Base-by-base conservation (phyloP, 495 filamentous ascomycete species). In the Daldinia loculata region DNA sequence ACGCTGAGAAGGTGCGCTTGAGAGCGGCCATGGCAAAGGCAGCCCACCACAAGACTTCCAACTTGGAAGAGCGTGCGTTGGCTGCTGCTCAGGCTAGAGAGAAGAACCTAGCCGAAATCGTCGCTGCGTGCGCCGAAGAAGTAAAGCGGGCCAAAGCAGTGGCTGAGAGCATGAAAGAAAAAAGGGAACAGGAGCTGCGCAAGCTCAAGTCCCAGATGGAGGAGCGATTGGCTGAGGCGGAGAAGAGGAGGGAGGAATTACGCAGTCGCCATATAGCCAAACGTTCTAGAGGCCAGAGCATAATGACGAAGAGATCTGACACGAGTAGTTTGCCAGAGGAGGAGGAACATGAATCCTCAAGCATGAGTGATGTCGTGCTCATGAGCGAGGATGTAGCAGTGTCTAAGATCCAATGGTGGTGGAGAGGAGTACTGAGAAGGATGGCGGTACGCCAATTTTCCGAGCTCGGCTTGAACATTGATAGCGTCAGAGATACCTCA, bases 1-100 rank as follows among this genome's bases (percentile, higher is more conserved):
- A 99, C 81, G 95, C 94, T 53, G 95, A 99, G 78, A 94, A 97
- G 82, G 95, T 99, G n/a, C 92, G 95, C 63, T 82, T 95, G 60
- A 91, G 91, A 61, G 95, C 92, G 50, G 93, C 93, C n/a, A 79
- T 93, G 60, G 91, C 90, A 32, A 97, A 94, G 84, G 91, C 91
- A 39, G 88, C 89, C 14, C 89, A 89, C 17, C 86, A 87, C 41
- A 82, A 81, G 60, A 85, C 74, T 39, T 84, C 69, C 45, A 89
- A 89, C 76, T 87, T 89, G 68, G 93, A 98, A 79, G 93, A 95
- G 80, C 82, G 91, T 70, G 94, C 93, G 1, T 76, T 97, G 65
- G 94, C 94, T n/a, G 95, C 96, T 4, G 91, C 96, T 55, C 89
- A 96, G 67, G 91, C 94, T 19, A 88, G 96, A 43, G 93, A 98